Conservation (phyloP, 257 asterid genomes). For the Solanum chilense region DNA sequence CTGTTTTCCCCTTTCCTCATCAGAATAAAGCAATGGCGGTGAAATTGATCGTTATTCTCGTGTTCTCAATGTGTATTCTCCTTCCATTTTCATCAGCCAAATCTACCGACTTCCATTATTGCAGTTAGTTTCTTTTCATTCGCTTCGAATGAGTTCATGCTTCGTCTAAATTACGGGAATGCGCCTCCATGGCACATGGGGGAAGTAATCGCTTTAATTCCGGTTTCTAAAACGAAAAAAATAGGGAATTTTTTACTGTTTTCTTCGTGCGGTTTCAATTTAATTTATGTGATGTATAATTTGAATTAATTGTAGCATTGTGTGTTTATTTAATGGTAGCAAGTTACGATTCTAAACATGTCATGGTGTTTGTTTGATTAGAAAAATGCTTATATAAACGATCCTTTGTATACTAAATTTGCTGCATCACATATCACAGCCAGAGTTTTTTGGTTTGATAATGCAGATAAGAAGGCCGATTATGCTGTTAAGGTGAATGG, state of each 20-base stretch:
- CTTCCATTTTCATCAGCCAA: background rate
- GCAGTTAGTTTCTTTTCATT: background rate
- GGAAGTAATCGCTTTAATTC: background rate
- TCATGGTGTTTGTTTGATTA: background rate
- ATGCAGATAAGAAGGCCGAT: conserved; percentile 16
- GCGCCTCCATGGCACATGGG: no score
- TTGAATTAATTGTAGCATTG: background rate
- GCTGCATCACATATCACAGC: background rate
- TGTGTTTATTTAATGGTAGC: background rate
- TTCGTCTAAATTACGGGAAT: no score
- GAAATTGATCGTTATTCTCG: background rate
- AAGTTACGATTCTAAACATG: background rate
- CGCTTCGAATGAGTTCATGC: background rate
- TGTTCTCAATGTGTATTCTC: background rate
- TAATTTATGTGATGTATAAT: no score
- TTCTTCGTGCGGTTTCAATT: fast-evolving
- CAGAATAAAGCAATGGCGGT: background rate
- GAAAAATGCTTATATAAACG: no score
- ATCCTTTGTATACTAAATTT: background rate
- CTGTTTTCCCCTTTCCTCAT: background rate
- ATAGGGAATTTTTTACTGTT: background rate
- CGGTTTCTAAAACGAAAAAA: background rate
- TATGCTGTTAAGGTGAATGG: conserved; percentile 30
- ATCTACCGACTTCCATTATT: background rate
- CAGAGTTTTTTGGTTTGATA: background rate